Evolutionary conservation across 768 basidiomycete genomes (phyloP).

Genomic region (Termitomyces sp.): DNA sequence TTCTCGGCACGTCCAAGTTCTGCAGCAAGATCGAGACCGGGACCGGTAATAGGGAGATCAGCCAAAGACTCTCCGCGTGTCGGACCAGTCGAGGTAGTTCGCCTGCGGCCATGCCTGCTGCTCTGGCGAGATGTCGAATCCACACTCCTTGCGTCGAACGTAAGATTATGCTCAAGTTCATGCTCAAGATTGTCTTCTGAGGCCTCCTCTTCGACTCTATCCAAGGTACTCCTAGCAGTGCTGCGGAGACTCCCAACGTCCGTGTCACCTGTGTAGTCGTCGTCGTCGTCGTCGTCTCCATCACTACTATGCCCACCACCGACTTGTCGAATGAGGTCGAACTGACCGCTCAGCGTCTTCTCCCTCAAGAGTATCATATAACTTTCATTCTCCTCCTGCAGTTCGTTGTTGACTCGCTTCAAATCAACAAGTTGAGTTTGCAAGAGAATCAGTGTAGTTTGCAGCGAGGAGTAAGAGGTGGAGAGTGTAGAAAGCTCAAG

Average conservation of each 20-base stretch:
- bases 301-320: conserved; percentile 34
- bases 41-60: conserved; percentile 81
- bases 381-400: conserved; percentile 96
- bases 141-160: conserved; percentile 23
- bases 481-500: conserved; percentile 84
- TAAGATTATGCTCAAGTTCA: conserved; percentile 30
- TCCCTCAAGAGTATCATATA: conserved; percentile 93
- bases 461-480: conserved; percentile 77
- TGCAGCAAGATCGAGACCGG: conserved; percentile 85
- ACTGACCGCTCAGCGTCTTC: conserved; percentile 85
- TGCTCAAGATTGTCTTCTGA: conserved; percentile 35
- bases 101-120: conserved; percentile 43
- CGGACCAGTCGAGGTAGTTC: conserved; percentile 42
- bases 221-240: conserved; percentile 50
- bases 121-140: conserved; percentile 34
- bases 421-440: conserved; percentile 83
- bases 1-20: conserved; percentile 91
- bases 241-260: conserved; percentile 55
- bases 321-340: conserved; percentile 69
- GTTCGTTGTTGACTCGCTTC: conserved; percentile 78
- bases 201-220: conserved; percentile 56
- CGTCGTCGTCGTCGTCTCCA: conserved; percentile 33
- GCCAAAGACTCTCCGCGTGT: conserved; percentile 78
- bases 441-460: conserved; percentile 78
- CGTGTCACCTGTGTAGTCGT: conserved; percentile 31